Evolutionary conservation across 164 flowering plant species (phyloP), one percentile per base, ranked within the genome.

Genomic region (Kalanchoe fedtschenkoi): DNA sequence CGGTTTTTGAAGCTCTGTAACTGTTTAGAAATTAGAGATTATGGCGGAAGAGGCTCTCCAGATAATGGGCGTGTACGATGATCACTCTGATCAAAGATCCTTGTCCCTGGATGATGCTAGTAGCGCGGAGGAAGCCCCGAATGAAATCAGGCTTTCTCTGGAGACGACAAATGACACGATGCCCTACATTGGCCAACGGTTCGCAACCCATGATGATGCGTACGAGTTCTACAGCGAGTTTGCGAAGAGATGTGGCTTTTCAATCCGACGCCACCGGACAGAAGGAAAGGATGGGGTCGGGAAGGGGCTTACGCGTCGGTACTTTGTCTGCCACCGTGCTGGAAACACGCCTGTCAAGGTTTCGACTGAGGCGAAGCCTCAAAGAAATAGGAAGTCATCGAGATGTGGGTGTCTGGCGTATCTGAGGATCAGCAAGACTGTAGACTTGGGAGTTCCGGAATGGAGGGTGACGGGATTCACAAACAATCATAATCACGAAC

Each of bases 201-300:
- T 91, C 81, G 33, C 70, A 34, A 80, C 86, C 46, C 96, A 91
- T 70, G 96, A 91, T 78, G 81, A 84, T 41, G 96, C 98, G n/a
- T 91, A 87, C 67, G 96, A 91, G 54, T 89, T 79, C 65, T 91
- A 91, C 55, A 81, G 84, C 67, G 95, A 85, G 62, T 91, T 89
- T 74, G 96, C 98, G 11, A 87, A 75, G 74, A 47, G 79, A 37
- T 85, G 95, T 72, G 98, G 98, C 34, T 91, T 91, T 71, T 89
- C 96, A 35, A 89, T 91, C 61, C 75, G 98, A 38, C 84, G 96
- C 4, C 95, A 91, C 55, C 77, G 98, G 0, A 91, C 96, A 0
- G 96, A 91, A 74, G 98, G 98, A 29, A 91, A 88, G 72, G 98
- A 85, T 71, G 98, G 98, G 32, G 83, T 91, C 57, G 97, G 97